These are phyloP conservation scores for Pseudogymnoascus sp. DNA, from an alignment of 2,329 filamentous ascomycete species.

Conservation along the genomic window DNA sequence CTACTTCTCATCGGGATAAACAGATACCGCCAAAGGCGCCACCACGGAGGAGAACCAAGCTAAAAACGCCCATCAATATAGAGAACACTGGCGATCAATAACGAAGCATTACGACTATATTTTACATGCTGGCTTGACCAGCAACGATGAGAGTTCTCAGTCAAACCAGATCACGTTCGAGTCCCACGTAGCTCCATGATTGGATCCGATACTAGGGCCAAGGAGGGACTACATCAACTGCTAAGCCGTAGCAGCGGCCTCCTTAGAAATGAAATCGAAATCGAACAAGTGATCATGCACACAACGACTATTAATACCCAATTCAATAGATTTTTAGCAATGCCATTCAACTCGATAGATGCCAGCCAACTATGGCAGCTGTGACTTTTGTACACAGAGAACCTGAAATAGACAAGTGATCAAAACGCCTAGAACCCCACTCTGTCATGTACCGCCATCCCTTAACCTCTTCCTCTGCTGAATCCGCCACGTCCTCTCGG, in stretches of 20 bases:
- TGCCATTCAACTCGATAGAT: constrained; percentile 7
- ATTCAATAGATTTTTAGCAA: constrained; percentile 8
- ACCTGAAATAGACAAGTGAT: constrained; percentile 11
- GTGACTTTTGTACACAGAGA: constrained; percentile 11
- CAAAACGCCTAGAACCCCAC: constrained; percentile 10
- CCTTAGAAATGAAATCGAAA: background rate
- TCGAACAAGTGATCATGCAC: background rate
- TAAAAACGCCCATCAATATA: background rate
- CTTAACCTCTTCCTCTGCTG: constrained; percentile 25
- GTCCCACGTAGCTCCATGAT: background rate
- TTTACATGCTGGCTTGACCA: background rate
- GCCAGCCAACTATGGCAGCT: constrained; percentile 11
- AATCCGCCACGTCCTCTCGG: constrained; percentile 24
- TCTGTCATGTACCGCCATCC: background rate
- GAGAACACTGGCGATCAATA: background rate
- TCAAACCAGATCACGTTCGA: background rate
- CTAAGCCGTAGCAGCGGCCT: background rate
- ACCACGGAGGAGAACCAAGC: background rate
- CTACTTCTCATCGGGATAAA: background rate
- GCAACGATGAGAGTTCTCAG: background rate
- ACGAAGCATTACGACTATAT: constrained; percentile 2
- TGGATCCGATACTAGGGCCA: background rate
- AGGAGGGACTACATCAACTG: background rate
- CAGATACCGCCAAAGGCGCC: background rate
- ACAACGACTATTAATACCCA: constrained; percentile 9